These are phyloP conservation scores for Themeda triandra DNA, from an alignment of 176 grass and related monocot genomes.

Conservation along the genomic window DNA sequence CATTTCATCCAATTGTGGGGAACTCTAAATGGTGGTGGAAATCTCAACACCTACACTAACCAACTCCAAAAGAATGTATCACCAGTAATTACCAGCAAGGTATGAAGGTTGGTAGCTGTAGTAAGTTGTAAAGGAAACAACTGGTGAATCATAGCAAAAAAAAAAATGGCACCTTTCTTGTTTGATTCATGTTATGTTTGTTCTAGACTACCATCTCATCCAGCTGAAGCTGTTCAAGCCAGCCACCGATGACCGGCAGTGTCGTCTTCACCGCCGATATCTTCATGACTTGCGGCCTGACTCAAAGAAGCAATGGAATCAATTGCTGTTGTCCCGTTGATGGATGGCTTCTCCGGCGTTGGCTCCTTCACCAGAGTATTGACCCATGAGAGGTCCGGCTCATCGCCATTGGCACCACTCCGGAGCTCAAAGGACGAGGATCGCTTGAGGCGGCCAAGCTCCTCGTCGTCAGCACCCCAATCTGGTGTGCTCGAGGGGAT, in stretches of 20 bases:
- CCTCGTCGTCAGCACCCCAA: slow-evolving; percentile 57
- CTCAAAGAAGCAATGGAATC: slow-evolving; percentile 30
- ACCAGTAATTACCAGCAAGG: slow-evolving; percentile 20
- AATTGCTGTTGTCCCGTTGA: not conserved
- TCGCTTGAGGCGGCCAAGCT: slow-evolving; percentile 53
- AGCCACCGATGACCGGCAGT: slow-evolving; percentile 33
- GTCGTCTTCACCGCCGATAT: slow-evolving; percentile 18
- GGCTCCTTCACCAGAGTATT: slow-evolving; percentile 67
- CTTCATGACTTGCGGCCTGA: slow-evolving; percentile 3
- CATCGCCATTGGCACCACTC: slow-evolving; percentile 31
- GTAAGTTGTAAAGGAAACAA: slow-evolving; percentile 6
- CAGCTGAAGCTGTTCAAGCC: slow-evolving; percentile 73
- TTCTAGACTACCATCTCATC: slow-evolving; percentile 62
- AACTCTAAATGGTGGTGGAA: slow-evolving; percentile 16
- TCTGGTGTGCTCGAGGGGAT: slow-evolving; percentile 41
- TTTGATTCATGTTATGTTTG: slow-evolving; percentile 27
- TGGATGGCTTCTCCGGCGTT: slow-evolving; percentile 30
- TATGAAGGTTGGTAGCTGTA: slow-evolving; percentile 12
- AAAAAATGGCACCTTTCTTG: slow-evolving; percentile 32
- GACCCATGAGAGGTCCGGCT: slow-evolving; percentile 73
- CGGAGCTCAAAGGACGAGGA: slow-evolving; percentile 59
- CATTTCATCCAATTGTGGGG: not conserved
- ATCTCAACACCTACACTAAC: slow-evolving; percentile 37
- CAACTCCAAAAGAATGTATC: slow-evolving; percentile 47
- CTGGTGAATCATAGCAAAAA: slow-evolving; percentile 28